Percentiles rank a stretch among this genome's conserved stretches.
Conservation (phyloP, 2,329 filamentous ascomycete species). For the Alternaria ethzedia region DNA sequence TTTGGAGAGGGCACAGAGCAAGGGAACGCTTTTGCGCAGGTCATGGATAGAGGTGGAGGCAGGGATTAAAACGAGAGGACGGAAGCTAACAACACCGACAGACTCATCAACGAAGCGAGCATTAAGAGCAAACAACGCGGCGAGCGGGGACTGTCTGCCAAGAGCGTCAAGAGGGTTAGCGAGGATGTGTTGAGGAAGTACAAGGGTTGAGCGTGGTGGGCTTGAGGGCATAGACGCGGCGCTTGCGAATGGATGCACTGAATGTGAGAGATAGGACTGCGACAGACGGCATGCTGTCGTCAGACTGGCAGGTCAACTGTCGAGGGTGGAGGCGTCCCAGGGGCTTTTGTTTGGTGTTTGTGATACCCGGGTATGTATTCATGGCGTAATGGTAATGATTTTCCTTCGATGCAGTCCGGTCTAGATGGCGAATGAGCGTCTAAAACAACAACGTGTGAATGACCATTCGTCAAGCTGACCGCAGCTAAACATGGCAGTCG, state of each 20-base stretch:
- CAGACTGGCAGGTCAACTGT: neutral
- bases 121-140: constrained; percentile 77
- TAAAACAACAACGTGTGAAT: too few relatives aligned
- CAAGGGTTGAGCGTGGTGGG: constrained; percentile 35
- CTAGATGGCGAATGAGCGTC: too few relatives aligned
- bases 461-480: too few relatives aligned
- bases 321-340: neutral
- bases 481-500: too few relatives aligned
- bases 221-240: neutral
- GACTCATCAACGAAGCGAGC: constrained; percentile 78
- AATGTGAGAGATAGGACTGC: neutral
- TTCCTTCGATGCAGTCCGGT: too few relatives aligned
- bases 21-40: rapidly evolving
- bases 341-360: neutral
- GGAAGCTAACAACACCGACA: constrained; percentile 40
- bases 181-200: constrained; percentile 57
- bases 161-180: constrained; percentile 78
- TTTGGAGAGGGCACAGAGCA: rapidly evolving
- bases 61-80: neutral
- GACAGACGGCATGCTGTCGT: rapidly evolving
- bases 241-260: rapidly evolving
- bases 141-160: constrained; percentile 75
- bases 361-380: neutral
- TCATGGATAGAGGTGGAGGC: rapidly evolving
- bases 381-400: neutral